Evolutionary conservation across 202 grass and related monocot species (phyloP).

Genomic region (Panicum hallii): DNA sequence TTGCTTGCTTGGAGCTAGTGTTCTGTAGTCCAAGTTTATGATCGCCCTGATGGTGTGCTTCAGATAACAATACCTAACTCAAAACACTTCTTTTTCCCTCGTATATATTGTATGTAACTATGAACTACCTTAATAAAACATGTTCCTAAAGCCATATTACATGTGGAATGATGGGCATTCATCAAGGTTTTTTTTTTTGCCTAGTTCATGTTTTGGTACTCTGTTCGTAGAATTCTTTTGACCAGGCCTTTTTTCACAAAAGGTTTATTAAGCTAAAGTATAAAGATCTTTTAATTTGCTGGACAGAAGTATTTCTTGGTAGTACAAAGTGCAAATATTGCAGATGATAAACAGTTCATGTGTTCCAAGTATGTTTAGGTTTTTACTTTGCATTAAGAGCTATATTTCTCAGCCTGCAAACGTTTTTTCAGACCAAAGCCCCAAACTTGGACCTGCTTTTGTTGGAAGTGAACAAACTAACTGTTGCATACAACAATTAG

Average conservation of each 20-base stretch:
- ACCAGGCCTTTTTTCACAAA: not conserved
- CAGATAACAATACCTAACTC: not conserved
- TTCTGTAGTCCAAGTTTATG: not conserved
- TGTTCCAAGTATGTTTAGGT: not conserved
- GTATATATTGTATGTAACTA: not conserved
- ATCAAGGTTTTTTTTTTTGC: not conserved
- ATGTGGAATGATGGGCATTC: not conserved
- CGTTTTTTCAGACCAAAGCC: not conserved
- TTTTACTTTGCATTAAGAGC: not conserved
- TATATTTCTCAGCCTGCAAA: not conserved
- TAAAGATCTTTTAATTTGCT: not conserved
- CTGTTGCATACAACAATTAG: not conserved
- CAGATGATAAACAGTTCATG: not conserved
- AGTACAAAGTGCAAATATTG: not conserved
- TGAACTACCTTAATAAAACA: not conserved
- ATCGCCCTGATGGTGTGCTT: not conserved
- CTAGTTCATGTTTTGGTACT: not conserved
- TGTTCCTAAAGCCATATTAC: not conserved
- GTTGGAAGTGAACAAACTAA: not conserved
- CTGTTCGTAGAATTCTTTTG: not conserved
- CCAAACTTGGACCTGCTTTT: not conserved
- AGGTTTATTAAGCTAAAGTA: not conserved
- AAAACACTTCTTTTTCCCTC: not conserved
- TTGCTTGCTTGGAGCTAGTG: not conserved
- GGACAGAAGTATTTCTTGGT: not conserved